These are phyloP conservation scores for Schizophyllum amplum DNA, from an alignment of 1,284 basidiomycete genomes.

Conservation along the genomic window DNA sequence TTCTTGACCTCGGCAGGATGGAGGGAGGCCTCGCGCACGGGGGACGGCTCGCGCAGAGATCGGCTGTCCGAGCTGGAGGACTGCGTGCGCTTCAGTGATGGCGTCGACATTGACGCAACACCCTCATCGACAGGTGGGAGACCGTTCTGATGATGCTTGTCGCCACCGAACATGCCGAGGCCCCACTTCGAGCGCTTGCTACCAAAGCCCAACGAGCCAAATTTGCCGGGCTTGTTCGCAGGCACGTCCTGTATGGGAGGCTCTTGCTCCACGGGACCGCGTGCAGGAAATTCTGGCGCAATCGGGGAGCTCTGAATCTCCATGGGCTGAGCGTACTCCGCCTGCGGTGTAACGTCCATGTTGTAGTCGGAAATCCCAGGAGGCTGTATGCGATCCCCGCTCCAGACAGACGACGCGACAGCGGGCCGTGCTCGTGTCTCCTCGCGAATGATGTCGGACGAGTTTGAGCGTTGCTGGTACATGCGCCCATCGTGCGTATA, in stretches of 20 bases:
- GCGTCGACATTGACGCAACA: slow-evolving; percentile 41
- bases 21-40: slow-evolving; percentile 24
- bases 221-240: slow-evolving; percentile 44
- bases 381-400: slow-evolving; percentile 20
- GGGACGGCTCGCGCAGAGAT: slow-evolving; percentile 48
- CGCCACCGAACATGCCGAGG: slow-evolving; percentile 68
- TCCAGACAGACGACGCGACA: slow-evolving; percentile 18
- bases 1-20: slow-evolving; percentile 66
- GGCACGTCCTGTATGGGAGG: slow-evolving; percentile 24
- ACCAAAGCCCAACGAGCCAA: slow-evolving; percentile 45
- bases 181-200: slow-evolving; percentile 63
- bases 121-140: slow-evolving; percentile 66
- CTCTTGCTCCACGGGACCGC: slow-evolving; percentile 30
- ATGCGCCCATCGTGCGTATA: slow-evolving; percentile 25
- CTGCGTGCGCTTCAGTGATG: slow-evolving; percentile 79
- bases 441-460: slow-evolving; percentile 28
- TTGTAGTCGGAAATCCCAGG: slow-evolving; percentile 38
- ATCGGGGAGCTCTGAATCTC: slow-evolving; percentile 46
- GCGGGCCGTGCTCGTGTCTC: slow-evolving; percentile 25
- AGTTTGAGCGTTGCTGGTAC: slow-evolving; percentile 19
- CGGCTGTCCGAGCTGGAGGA: slow-evolving; percentile 72
- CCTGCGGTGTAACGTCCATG: slow-evolving; percentile 52
- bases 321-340: slow-evolving; percentile 39
- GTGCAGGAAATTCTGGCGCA: slow-evolving; percentile 39
- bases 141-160: slow-evolving; percentile 50